Base-by-base conservation (phyloP, 2,329 filamentous ascomycete genomes). In the Stagonosporopsis chrysanthemi region DNA sequence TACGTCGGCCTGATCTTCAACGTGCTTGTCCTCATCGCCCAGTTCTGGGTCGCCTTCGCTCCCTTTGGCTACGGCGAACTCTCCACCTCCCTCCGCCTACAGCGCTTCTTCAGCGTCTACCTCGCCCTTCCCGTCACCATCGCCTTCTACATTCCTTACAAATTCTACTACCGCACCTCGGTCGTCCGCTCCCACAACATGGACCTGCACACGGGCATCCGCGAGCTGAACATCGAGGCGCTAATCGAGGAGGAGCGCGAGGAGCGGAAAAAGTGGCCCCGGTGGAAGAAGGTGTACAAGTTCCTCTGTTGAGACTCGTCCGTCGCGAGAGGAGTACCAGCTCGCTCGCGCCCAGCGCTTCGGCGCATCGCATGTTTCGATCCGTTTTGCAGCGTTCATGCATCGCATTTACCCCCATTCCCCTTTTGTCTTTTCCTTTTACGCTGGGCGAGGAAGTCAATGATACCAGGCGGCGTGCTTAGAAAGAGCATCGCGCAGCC, bases 11-110 rank as follows among this genome's bases (percentile, higher is more conserved):
- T 97, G 54, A 63, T 80, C 29, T 86, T 96, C 74, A 96, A 97
- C 77, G 55, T 83, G 19, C 78, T 94, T 36, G 88, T 97, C 28
- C 83, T 97, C 26, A 73, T 90, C 42, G 91, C 90, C 1, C 92
- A 97, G 74, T 94, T 96, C 80, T 97, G 92, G 90, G 88, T 90
- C 46, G 91, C 90, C 26, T 87, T 90, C 4, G 92, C 88, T 72
- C 92, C 93, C 4, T 83, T 94, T 44, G 84, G 80, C 23, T 88
- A 84, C 69, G 67, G 70, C 4, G 51, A 76, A 0, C 80, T 80
- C 74, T 79, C 80, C 0, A 61, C 79, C 4, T 40, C 68, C 1
- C 74, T 81, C 7, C 79, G 87, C 38, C 84, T 85, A 0, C 75
- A 85, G 61, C 86, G 82, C 63, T 96, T 94, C 77, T 96, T 96